Evolutionary conservation across 345 rosid species (phyloP), one percentile per base, ranked within the genome.

Genomic region (Lepidium africanum): DNA sequence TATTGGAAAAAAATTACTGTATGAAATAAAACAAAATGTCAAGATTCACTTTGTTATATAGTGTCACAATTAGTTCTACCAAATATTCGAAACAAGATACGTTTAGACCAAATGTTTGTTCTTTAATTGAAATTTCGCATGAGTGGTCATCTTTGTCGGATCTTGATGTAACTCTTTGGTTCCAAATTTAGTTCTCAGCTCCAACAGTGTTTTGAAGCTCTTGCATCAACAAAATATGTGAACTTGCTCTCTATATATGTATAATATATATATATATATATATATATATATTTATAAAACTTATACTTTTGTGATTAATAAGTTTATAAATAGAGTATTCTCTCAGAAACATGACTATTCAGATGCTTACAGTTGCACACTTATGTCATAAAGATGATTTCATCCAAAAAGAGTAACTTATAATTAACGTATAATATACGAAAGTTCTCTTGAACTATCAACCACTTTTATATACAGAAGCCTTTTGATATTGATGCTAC

Each of bases 401-500:
- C 41, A 13, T 58, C 47, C 47, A 23, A 58, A 39, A 54, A 54
- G 16, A 33, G 48, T 40, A 58, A 58, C 13, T 40, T 39, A 39
- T 23, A 12, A n/a, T 2, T 38, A 57, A 57, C 60, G 12, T 36
- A 16, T 57, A 7, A 6, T 25, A 60, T 30, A 30, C 42, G 16
- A 45, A 45, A 61, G 12, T 15, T 6, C 16, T 32, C 43, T 33
- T 67, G 16, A 67, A 67, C 14, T 25, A 37, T 67, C 63, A 14
- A 15, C 42, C 54, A 68, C 65, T 46, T 57, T 57, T 11, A 5
- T 69, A 30, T 30, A 30, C 7, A 52, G 37, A 57, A 30, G 58
- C 56, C 25, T 68, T 65, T 57, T 37, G 48, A 68, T 47, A 27
- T 47, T 37, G 36, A 68, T 68, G 65, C 65, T 57, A 37, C 64